Evolutionary conservation across 2,329 filamentous ascomycete genomes (phyloP).

Genomic region (Pseudohalonectria lignicola): DNA sequence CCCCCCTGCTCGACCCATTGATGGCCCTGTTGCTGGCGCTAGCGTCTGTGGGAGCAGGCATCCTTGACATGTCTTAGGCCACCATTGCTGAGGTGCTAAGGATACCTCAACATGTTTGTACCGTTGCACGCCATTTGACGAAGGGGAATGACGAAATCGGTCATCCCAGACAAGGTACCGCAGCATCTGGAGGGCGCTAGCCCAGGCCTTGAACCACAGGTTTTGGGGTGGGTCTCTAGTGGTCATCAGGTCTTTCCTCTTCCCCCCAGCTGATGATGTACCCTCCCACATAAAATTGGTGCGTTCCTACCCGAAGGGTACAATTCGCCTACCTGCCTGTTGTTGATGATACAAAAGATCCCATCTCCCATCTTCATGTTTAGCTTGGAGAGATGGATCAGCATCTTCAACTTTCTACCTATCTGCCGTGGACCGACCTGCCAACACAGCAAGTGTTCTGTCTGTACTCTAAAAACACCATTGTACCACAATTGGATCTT

Average conservation of each 20-base stretch:
- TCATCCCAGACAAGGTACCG: not conserved
- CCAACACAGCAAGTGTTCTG: too few species aligned
- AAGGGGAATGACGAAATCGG: not conserved
- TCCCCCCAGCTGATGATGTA: conserved; percentile 2
- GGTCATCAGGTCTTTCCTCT: conserved; percentile 2
- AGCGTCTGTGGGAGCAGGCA: not conserved
- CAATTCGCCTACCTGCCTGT: not conserved
- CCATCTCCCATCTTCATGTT: too few species aligned
- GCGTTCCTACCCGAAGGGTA: conserved; percentile 1
- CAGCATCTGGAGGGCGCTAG: not conserved
- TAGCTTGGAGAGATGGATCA: too few species aligned
- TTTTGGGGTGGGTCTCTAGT: conserved; percentile 1
- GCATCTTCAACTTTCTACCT: too few species aligned
- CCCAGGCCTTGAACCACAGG: conserved; percentile 1
- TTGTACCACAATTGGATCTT: not conserved
- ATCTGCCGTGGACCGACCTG: too few species aligned
- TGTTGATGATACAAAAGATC: conserved; percentile 2
- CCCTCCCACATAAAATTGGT: not conserved
- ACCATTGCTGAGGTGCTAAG: not conserved
- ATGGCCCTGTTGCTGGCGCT: not conserved
- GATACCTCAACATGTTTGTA: not conserved
- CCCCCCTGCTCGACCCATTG: not conserved
- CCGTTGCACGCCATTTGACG: not conserved
- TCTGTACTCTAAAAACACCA: too few species aligned
- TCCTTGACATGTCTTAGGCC: not conserved